Base-by-base conservation (phyloP, 257 asterid genomes). In the Fraxinus excelsior region DNA sequence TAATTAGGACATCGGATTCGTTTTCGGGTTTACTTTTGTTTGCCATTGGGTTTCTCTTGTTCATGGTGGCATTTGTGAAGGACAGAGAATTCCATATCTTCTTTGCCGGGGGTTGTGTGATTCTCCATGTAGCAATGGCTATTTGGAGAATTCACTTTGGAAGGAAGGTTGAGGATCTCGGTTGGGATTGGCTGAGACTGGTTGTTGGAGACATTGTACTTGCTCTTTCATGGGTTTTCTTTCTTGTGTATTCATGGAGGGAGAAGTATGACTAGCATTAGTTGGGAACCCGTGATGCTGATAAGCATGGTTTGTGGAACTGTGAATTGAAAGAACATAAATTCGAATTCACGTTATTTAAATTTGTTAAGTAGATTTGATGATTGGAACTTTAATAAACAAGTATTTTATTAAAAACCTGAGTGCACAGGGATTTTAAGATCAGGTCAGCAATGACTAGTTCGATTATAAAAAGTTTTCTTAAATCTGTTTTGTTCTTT, bases 31-130 rank as follows among this genome's bases (percentile, higher is more conserved):
- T 40, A 13, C 46, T 94, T 60, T 42, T 94, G 75, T 89, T 91
- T 72, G 88, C 88, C 29, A 85, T 94, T 77, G 98, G 97, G 28
- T 84, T 90, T 75, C 83, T 94, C 73, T 78, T 94, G 91, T 87
- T 94, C 86, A 94, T 94, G 97, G 97, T 92, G 80, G 98, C 97
- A 38, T 94, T 92, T 86, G 97, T 94, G 29, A 92, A 84, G 79
- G 98, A 94, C 19, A 89, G 76, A 83, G 97, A 94, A 26, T 94
- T 94, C 44, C 98, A 91, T 72, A 64, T 93, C 67, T 94, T 89
- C 78, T 92, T 94, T 67, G 90, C 97, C 0, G 86, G 75, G 29
- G 98, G 98, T 0, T 94, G 98, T 80, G 90, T 92, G 82, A 76
- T 90, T 53, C 93, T 94, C 72, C 97, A 94, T 74, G 81, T 92